Evolutionary conservation across 768 basidiomycete species (phyloP).

Genomic region (Dentipellis fragilis): DNA sequence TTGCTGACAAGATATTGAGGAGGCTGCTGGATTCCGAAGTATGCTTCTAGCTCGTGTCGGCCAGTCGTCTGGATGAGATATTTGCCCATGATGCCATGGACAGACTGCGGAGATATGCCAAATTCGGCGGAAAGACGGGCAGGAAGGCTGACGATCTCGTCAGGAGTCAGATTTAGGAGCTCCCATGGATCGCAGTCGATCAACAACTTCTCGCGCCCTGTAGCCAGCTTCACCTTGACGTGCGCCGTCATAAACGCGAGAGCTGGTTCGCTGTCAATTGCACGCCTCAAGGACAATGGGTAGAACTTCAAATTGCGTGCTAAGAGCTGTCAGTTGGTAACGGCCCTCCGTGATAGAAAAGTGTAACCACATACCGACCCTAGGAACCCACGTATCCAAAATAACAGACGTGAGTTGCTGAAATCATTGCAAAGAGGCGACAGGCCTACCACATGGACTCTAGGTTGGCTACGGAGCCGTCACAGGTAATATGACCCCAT

Average conservation of each 20-base stretch:
- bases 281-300: slow-evolving; percentile 26
- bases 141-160: slow-evolving; percentile 26
- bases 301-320: slow-evolving; percentile 40
- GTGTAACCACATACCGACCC: slow-evolving; percentile 5
- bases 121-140: slow-evolving; percentile 23
- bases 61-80: slow-evolving; percentile 29
- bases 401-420: background rate
- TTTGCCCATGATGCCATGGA: slow-evolving; percentile 21
- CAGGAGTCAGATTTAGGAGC: slow-evolving; percentile 29
- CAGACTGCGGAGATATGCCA: slow-evolving; percentile 22
- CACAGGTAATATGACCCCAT: slow-evolving; percentile 37
- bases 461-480: slow-evolving; percentile 35
- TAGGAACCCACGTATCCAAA: background rate
- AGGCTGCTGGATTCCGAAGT: slow-evolving; percentile 16
- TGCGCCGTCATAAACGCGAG: slow-evolving; percentile 22
- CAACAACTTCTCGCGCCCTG: slow-evolving; percentile 19
- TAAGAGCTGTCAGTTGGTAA: slow-evolving; percentile 8
- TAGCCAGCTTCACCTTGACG: slow-evolving; percentile 24
- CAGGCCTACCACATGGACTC: slow-evolving; percentile 33
- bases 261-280: slow-evolving; percentile 13
- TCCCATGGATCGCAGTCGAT: slow-evolving; percentile 26
- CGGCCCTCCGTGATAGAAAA: background rate
- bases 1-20: slow-evolving; percentile 20
- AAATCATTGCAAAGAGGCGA: background rate
- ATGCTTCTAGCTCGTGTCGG: slow-evolving; percentile 21